Conservation (phyloP, 345 rosid genomes). For the Populus tremula region DNA sequence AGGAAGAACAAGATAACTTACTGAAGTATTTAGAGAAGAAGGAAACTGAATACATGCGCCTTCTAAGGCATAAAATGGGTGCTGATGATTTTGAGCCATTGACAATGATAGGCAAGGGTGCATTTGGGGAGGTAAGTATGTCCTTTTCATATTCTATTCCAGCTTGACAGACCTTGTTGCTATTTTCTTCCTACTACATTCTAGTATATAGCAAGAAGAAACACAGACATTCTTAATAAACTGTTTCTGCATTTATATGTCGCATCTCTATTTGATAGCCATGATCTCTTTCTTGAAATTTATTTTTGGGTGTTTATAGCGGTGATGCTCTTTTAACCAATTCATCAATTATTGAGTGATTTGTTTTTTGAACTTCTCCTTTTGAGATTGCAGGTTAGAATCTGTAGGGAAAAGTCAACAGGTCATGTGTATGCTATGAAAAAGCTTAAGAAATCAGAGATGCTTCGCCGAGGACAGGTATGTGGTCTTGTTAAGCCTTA, state of each 20-base stretch:
- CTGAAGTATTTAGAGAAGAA: slow-evolving; percentile 84
- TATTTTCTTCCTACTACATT: background rate
- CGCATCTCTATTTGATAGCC: background rate
- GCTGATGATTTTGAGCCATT: slow-evolving; percentile 97
- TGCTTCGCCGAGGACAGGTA: slow-evolving; percentile 94
- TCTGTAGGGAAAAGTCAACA: slow-evolving; percentile 81
- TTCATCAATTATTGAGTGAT: background rate
- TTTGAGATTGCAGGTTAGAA: slow-evolving; percentile 60
- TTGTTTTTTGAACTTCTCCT: background rate
- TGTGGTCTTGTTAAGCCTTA: slow-evolving; percentile 6
- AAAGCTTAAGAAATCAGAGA: slow-evolving; percentile 86
- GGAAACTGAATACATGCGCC: slow-evolving; percentile 96
- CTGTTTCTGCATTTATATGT: background rate
- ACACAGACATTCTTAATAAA: background rate
- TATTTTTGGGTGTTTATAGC: background rate
- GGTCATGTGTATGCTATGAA: slow-evolving; percentile 98
- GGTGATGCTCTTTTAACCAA: background rate
- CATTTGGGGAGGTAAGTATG: slow-evolving; percentile 85
- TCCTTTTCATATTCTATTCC: slow-evolving; percentile 1
- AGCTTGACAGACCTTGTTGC: background rate
- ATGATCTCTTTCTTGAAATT: background rate
- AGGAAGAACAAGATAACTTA: slow-evolving; percentile 88
- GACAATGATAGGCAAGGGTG: slow-evolving; percentile 99
- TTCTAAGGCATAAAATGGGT: slow-evolving; percentile 97
- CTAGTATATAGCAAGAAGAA: background rate